Conservation (phyloP, 164 flowering plant genomes). For the Dillenia turbinata region DNA sequence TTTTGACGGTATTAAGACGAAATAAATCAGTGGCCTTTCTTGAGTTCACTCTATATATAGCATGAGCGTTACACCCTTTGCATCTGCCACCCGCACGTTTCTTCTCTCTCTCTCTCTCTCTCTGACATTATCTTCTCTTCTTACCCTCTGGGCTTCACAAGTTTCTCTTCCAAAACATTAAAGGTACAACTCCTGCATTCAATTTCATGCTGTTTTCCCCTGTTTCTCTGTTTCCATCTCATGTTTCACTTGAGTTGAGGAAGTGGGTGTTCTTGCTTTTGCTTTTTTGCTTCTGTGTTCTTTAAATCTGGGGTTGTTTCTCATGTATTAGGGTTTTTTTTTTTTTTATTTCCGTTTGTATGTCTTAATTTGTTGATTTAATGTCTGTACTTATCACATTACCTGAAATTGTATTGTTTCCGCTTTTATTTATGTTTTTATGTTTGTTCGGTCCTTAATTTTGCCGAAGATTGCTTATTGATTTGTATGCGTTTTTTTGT, state of each 20-base stretch:
- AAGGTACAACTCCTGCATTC: conserved; percentile 13
- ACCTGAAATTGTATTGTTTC: background rate
- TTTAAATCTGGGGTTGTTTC: background rate
- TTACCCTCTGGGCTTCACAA: background rate
- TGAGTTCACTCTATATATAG: conserved; percentile 13
- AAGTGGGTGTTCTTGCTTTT: background rate
- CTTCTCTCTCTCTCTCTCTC: background rate
- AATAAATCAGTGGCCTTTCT: conserved; percentile 6
- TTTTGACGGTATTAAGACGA: no score
- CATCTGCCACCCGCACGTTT: background rate
- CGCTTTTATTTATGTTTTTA: background rate
- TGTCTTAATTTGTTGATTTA: background rate
- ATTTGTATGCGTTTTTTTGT: no score
- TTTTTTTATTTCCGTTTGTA: background rate
- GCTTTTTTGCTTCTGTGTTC: background rate
- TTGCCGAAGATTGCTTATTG: no score
- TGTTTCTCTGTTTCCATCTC: background rate
- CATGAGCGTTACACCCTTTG: background rate
- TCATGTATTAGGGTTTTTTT: no score
- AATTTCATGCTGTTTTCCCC: background rate
- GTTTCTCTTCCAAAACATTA: background rate
- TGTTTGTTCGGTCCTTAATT: background rate
- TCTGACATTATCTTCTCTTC: conserved; percentile 5
- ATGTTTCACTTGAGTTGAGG: background rate
- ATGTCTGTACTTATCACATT: background rate